Percentiles rank a stretch among this genome's conserved stretches.
Evolutionary conservation across 140 eudicot species (phyloP).

Genomic region (Stevia rebaudiana): DNA sequence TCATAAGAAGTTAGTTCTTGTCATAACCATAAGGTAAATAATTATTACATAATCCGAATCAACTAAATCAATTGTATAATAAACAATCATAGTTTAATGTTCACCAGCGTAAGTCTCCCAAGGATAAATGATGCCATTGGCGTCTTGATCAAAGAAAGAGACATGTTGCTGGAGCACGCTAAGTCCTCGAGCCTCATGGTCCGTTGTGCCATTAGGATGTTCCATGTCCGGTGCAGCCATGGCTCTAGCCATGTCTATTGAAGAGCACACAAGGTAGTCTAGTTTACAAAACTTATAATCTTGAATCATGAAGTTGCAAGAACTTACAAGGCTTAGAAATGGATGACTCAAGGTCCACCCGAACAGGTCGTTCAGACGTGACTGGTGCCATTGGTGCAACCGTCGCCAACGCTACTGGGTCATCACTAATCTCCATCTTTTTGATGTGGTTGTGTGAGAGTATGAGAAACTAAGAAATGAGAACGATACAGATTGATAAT

Average conservation of each 20-base stretch:
- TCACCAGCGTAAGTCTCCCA: constrained; percentile 31
- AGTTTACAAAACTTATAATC: neutral
- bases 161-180: constrained; percentile 37
- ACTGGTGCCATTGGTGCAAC: constrained; percentile 12
- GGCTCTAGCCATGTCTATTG: constrained; percentile 32
- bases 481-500: neutral
- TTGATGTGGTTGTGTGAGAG: neutral
- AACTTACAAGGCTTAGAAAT: constrained; percentile 25
- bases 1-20: too few relatives aligned
- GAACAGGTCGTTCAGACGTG: constrained; percentile 18
- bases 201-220: constrained; percentile 17
- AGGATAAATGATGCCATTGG: constrained; percentile 30
- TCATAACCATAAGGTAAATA: too few relatives aligned
- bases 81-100: neutral
- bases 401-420: neutral
- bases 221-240: constrained; percentile 24
- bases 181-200: constrained; percentile 7
- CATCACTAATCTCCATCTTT: neutral
- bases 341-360: constrained; percentile 15
- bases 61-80: neutral
- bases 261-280: neutral
- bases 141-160: constrained; percentile 27
- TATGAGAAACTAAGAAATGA: neutral
- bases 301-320: neutral
- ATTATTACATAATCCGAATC: too few relatives aligned